phyloP scores from a whole-genome alignment of 495 filamentous ascomycete genomes.

The Pseudevernia furfuracea region DNA sequence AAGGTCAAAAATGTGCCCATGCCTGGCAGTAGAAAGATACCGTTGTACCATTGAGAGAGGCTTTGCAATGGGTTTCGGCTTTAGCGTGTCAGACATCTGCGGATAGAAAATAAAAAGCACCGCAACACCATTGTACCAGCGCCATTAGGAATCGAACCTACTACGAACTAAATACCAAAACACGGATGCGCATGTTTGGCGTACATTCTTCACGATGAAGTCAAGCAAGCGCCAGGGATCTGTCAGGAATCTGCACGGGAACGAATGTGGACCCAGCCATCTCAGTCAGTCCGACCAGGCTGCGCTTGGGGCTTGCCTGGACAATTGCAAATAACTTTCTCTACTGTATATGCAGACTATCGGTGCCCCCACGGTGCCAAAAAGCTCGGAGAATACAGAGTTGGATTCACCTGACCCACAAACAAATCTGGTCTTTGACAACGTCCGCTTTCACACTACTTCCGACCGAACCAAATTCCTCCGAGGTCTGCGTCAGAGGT shows the following conservation, averaged over 20 bases:
- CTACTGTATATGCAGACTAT: background rate
- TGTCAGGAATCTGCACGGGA: conserved; percentile 12
- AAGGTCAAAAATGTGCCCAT: background rate
- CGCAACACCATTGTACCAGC: too few species aligned
- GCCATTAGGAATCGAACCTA: too few species aligned
- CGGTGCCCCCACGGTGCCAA: background rate
- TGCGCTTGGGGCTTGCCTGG: background rate
- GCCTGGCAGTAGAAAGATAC: background rate
- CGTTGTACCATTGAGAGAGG: background rate
- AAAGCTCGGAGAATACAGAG: too few species aligned
- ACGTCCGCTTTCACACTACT: too few species aligned
- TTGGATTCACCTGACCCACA: too few species aligned
- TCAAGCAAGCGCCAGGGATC: conserved; percentile 7
- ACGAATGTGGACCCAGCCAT: too few species aligned
- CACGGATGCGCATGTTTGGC: conserved; percentile 9
- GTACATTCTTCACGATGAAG: conserved; percentile 3
- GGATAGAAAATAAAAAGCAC: too few species aligned
- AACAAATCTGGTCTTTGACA: too few species aligned
- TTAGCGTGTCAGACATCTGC: conserved; percentile 16
- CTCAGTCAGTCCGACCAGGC: background rate
- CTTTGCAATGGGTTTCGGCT: conserved; percentile 20
- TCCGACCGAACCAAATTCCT: background rate
- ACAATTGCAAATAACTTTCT: conserved; percentile 6
- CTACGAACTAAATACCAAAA: too few species aligned
- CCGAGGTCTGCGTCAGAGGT: background rate